A percentile compares a stretch with the other conserved stretches of the same genome.
phyloP scores from a whole-genome alignment of 2,329 filamentous ascomycete species.

The Celoporthe dispersa region DNA sequence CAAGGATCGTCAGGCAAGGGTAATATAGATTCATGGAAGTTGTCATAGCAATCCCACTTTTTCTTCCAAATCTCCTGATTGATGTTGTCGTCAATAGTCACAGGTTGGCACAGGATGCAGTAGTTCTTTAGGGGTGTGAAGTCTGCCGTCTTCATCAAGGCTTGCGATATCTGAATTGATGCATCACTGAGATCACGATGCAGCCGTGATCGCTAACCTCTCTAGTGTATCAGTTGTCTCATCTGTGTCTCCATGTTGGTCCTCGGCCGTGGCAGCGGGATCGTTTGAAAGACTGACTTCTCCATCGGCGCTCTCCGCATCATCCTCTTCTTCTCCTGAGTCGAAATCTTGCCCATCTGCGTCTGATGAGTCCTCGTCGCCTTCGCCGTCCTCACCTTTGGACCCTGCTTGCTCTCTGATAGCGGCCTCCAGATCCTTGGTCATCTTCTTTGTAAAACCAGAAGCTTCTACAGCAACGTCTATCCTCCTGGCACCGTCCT shows the following conservation, averaged over 20 bases:
- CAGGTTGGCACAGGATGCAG: neutral
- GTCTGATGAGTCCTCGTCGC: constrained; percentile 42
- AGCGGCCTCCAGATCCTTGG: constrained; percentile 88
- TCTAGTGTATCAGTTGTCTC: constrained; percentile 30
- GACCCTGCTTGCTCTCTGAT: constrained; percentile 75
- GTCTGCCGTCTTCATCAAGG: neutral
- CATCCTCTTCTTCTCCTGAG: constrained; percentile 36
- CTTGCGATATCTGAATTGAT: neutral
- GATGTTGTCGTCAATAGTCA: neutral
- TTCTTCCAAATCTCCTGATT: neutral
- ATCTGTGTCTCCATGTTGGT: constrained; percentile 11
- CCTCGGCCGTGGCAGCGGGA: neutral
- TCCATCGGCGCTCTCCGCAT: constrained; percentile 33
- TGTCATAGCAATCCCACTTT: constrained; percentile 22
- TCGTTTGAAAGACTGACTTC: constrained; percentile 34
- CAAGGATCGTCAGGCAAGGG: constrained; percentile 28
- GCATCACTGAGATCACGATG: constrained; percentile 14
- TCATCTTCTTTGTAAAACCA: constrained; percentile 96
- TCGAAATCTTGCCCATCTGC: constrained; percentile 39
- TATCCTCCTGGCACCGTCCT: constrained; percentile 69
- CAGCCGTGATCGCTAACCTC: constrained; percentile 24
- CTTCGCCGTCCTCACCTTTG: constrained; percentile 44
- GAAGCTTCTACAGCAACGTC: constrained; percentile 91
- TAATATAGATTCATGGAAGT: constrained; percentile 30
- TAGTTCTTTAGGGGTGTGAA: neutral